Percentiles rank a stretch among this genome's conserved stretches.
Conservation (phyloP, 768 basidiomycete genomes). For the Phanerodontia chrysosporium region DNA sequence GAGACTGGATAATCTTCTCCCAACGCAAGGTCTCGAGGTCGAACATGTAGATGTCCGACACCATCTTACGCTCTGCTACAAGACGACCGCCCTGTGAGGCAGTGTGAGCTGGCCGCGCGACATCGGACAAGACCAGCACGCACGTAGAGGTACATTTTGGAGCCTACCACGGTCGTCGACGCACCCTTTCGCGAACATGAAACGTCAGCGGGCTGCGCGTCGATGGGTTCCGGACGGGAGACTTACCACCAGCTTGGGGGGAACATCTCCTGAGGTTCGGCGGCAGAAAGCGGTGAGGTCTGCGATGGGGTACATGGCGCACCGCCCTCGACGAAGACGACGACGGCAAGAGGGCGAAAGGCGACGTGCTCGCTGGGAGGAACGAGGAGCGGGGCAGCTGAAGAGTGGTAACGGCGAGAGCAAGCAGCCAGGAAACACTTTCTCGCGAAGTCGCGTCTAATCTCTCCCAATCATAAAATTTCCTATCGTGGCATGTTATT, state of each 20-base stretch:
- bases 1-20: conserved; percentile 58
- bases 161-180: conserved; percentile 85
- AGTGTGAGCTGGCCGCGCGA: not conserved
- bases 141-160: conserved; percentile 88
- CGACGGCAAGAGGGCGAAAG: conserved; percentile 7
- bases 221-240: not conserved
- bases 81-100: conserved; percentile 74
- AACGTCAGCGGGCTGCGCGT: not conserved
- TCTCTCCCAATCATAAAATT: not conserved
- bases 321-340: conserved; percentile 9
- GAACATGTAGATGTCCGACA: conserved; percentile 86
- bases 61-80: conserved; percentile 84
- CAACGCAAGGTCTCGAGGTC: conserved; percentile 80
- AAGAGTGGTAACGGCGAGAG: not conserved
- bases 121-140: conserved; percentile 22
- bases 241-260: conserved; percentile 83
- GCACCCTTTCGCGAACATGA: conserved; percentile 53
- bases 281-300: conserved; percentile 86
- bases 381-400: conserved; percentile 1
- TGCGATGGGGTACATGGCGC: conserved; percentile 72
- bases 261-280: conserved; percentile 81
- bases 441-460: not conserved
- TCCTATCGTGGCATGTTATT: not conserved
- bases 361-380: not conserved
- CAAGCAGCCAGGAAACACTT: not conserved